A percentile compares a stretch with the other conserved stretches of the same genome.
phyloP scores from a whole-genome alignment of 352 stramenopile genomes.

The Phytophthora colocasiae region DNA sequence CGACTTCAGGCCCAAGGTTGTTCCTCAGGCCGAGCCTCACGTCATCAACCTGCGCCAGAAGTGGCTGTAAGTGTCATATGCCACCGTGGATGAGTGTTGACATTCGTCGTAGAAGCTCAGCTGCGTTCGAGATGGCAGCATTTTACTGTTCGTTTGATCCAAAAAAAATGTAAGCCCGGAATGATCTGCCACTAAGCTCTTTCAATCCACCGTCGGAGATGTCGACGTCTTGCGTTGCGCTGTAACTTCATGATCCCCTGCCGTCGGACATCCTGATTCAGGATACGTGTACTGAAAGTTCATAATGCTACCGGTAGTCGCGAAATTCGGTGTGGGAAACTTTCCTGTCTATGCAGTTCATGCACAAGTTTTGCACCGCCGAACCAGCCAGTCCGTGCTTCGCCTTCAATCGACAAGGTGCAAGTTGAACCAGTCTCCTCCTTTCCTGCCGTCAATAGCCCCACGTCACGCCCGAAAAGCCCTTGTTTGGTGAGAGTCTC shows the following conservation, averaged over 20 bases:
- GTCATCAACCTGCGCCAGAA: constrained; percentile 46
- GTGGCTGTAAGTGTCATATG: constrained; percentile 40
- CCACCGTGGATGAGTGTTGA: background rate
- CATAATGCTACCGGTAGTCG: constrained; percentile 1
- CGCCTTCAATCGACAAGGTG: constrained; percentile 49
- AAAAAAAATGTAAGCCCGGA: constrained; percentile 5
- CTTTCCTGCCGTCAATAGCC: constrained; percentile 3
- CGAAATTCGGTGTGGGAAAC: constrained; percentile 9
- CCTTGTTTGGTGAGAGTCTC: constrained; percentile 21
- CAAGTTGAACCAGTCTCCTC: constrained; percentile 22
- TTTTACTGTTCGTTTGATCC: constrained; percentile 2
- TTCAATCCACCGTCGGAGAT: too few relatives aligned
- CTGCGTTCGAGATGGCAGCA: background rate
- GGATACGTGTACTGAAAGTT: background rate
- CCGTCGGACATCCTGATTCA: too few relatives aligned
- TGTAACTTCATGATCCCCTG: background rate
- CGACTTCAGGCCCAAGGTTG: constrained; percentile 46
- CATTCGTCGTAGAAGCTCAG: background rate
- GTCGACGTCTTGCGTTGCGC: too few relatives aligned
- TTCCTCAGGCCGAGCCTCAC: constrained; percentile 35
- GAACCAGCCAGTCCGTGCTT: constrained; percentile 32
- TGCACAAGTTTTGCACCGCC: constrained; percentile 17
- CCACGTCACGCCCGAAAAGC: constrained; percentile 16
- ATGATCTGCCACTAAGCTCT: too few relatives aligned
- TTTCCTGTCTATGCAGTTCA: constrained; percentile 26